phyloP scores from a whole-genome alignment of 2,329 filamentous ascomycete species.

The Colletotrichum sp. region DNA sequence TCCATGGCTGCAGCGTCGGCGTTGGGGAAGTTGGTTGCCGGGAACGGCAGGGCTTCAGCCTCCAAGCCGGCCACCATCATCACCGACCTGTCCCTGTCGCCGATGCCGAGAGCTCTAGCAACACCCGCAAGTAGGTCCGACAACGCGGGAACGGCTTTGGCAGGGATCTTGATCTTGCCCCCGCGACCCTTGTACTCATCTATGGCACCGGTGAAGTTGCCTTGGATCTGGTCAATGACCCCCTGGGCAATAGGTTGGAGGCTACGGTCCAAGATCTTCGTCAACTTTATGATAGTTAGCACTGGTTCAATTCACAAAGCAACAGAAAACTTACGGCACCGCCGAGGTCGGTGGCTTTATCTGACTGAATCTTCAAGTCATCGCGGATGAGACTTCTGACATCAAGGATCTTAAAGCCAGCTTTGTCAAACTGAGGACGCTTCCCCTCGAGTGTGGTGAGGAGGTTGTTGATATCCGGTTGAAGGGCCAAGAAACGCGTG shows the following conservation, averaged over 20 bases:
- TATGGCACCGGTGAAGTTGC: background rate
- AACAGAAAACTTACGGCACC: background rate
- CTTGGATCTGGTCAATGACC: background rate
- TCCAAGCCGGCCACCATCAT: background rate
- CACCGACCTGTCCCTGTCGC: background rate
- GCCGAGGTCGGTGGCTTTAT: conserved; percentile 2
- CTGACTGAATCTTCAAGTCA: background rate
- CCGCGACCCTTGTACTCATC: conserved; percentile 5
- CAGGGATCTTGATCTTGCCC: conserved; percentile 16
- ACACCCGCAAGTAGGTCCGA: conserved; percentile 3
- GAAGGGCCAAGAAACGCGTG: background rate
- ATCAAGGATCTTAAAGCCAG: conserved; percentile 12
- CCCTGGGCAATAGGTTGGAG: background rate
- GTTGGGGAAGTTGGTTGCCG: background rate
- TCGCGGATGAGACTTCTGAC: conserved; percentile 14
- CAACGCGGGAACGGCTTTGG: conserved; percentile 7
- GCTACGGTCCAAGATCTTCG: background rate
- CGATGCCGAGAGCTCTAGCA: conserved; percentile 6
- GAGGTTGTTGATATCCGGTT: conserved; percentile 5
- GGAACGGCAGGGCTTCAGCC: background rate
- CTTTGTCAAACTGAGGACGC: conserved; percentile 15
- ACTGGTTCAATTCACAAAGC: too few relatives aligned
- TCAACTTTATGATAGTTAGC: background rate
- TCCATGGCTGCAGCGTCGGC: background rate
- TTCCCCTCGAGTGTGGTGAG: background rate